Evolutionary conservation across 257 asterid species (phyloP).

Genomic region (Solanum okadae): DNA sequence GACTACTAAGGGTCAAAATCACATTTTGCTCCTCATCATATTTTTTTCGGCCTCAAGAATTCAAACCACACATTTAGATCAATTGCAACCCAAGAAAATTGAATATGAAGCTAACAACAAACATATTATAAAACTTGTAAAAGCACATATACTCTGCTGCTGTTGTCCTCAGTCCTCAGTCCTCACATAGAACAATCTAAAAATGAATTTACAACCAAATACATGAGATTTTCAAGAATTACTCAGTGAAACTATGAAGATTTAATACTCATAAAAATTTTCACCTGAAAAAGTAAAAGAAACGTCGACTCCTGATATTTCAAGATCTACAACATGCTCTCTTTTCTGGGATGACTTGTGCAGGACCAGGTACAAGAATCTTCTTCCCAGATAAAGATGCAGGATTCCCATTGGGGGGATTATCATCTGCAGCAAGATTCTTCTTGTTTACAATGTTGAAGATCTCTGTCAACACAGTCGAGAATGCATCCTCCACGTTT

Average conservation of each 20-base stretch:
- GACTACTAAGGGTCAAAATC: background rate
- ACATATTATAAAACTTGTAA: background rate
- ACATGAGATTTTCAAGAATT: background rate
- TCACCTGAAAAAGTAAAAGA: background rate
- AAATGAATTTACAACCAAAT: conserved; percentile 2
- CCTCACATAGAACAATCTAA: background rate
- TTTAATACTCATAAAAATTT: background rate
- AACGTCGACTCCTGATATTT: background rate
- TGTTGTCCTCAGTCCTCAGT: background rate
- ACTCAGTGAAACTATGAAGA: background rate
- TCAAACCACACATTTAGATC: background rate
- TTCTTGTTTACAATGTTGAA: conserved; percentile 60
- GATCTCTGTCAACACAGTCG: conserved; percentile 55
- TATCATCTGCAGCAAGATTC: conserved; percentile 46
- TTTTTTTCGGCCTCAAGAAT: background rate
- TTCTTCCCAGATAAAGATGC: conserved; percentile 53
- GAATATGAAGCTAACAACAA: background rate
- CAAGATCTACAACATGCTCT: conserved; percentile 53
- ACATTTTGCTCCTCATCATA: background rate
- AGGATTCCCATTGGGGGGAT: conserved; percentile 45
- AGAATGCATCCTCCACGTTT: conserved; percentile 68
- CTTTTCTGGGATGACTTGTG: conserved; percentile 60
- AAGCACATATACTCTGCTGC: background rate
- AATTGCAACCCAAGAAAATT: background rate
- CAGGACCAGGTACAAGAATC: conserved; percentile 57